Evolutionary conservation across 2,329 filamentous ascomycete genomes (phyloP), one percentile per base, ranked within the genome.

Genomic region (Huntiella omanensis): DNA sequence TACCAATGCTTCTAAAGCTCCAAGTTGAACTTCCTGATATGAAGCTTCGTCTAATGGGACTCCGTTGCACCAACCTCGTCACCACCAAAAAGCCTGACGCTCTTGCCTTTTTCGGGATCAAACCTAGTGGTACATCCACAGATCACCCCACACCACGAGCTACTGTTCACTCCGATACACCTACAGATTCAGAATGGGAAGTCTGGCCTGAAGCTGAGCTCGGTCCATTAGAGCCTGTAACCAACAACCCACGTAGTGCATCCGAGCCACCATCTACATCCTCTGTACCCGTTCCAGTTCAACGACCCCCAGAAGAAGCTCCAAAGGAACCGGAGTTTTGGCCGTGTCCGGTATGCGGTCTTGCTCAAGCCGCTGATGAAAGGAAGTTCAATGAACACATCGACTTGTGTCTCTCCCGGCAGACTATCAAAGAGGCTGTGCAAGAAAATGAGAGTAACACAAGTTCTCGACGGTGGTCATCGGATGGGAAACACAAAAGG

Each of bases 321-420:
- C 13, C 13, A n/a, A 32, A 22, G 22, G 62, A 71, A 45, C 22
- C 6, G 15, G 66, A 75, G 40, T 69, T 67, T 59, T 96, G 87
- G 87, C 71, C 80, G 34, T 98, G 91, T 59, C 91, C 91, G 0
- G 83, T 96, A 39, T 98, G 91, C 59, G 63, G 66, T n/a, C 68
- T 79, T 12, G 78, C 83, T 0, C 87, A 95, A 56, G 56, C 66
- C 0, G 73, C 85, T 0, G 71, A 88, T 43, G 85, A 95, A 58
- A 70, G 69, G 40, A 65, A 64, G 0, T 93, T 96, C 62, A 98
- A 98, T 54, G 75, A 81, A 48, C 91, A 98, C 56, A 86, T 98
- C 44, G 91, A 98, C 58, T 72, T 82, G 6, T 98, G 91, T 59
- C 70, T 98, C 1, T 95, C 87, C 1, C 71, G 79, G 47, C 76